phyloP scores from a whole-genome alignment of 768 basidiomycete species.

The Lactarius evosmus region DNA sequence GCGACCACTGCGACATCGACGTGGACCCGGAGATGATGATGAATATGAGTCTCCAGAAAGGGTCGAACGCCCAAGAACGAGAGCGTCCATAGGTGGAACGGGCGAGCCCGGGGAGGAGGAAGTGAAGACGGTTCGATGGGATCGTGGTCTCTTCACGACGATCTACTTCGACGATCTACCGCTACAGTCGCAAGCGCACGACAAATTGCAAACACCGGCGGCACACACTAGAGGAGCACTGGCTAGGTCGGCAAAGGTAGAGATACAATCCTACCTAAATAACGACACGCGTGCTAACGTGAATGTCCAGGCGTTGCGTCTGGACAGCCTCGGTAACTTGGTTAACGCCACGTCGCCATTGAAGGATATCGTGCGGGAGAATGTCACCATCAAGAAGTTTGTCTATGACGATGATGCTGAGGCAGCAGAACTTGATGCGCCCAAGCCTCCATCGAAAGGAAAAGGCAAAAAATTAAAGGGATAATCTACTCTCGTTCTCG shows the following conservation, averaged over 20 bases:
- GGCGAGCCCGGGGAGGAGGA: slow-evolving; percentile 32
- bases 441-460: slow-evolving; percentile 31
- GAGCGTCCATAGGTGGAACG: slow-evolving; percentile 34
- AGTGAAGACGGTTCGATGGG: slow-evolving; percentile 69
- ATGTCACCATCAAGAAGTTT: slow-evolving; percentile 70
- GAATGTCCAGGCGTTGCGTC: slow-evolving; percentile 46
- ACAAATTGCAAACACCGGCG: slow-evolving; percentile 39
- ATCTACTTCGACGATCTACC: slow-evolving; percentile 63
- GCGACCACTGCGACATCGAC: slow-evolving; percentile 42
- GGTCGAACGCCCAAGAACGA: slow-evolving; percentile 42
- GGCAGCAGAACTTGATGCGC: slow-evolving; percentile 35
- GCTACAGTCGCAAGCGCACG: slow-evolving; percentile 44
- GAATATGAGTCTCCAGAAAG: slow-evolving; percentile 68
- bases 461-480: slow-evolving; percentile 57
- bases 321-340: slow-evolving; percentile 75
- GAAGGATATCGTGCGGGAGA: slow-evolving; percentile 57
- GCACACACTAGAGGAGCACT: slow-evolving; percentile 58
- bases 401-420: slow-evolving; percentile 68
- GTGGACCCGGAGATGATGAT: slow-evolving; percentile 78
- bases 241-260: slow-evolving; percentile 64
- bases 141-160: slow-evolving; percentile 59
- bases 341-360: slow-evolving; percentile 54
- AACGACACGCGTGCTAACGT: slow-evolving; percentile 10
- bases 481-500: slow-evolving; percentile 30
- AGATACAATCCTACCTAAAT: slow-evolving; percentile 2